These are phyloP conservation scores for Scutellaria galericulata DNA, from an alignment of 257 asterid species.

Conservation along the genomic window DNA sequence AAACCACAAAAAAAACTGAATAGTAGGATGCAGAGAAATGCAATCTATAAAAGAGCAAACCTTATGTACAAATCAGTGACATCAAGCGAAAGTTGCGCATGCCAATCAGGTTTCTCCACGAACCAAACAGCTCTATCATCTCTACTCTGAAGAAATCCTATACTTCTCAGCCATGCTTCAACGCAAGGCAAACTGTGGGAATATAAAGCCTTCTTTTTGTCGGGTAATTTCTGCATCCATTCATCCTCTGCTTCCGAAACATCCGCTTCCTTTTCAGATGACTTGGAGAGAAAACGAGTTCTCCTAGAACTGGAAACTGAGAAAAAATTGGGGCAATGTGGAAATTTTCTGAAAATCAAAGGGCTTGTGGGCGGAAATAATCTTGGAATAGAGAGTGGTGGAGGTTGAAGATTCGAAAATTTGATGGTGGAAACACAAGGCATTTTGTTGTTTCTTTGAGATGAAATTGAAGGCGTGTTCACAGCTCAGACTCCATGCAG, in stretches of 20 bases:
- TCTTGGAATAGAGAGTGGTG: constrained; percentile 34
- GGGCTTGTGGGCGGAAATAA: constrained; percentile 34
- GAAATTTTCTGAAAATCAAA: constrained; percentile 41
- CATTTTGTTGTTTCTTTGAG: constrained; percentile 35
- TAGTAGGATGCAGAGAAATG: background rate
- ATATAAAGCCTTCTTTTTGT: constrained; percentile 79
- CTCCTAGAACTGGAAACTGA: constrained; percentile 45
- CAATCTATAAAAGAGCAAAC: constrained; percentile 41
- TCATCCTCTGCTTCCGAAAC: constrained; percentile 64
- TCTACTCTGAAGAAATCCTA: constrained; percentile 81
- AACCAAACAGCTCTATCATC: constrained; percentile 94
- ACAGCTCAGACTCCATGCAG: constrained; percentile 27
- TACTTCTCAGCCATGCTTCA: constrained; percentile 87
- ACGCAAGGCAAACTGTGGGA: constrained; percentile 95
- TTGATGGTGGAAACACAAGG: constrained; percentile 44
- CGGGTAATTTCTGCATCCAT: constrained; percentile 91
- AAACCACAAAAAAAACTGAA: constrained; percentile 5
- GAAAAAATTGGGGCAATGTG: constrained; percentile 36
- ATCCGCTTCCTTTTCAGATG: constrained; percentile 59
- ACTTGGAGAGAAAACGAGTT: constrained; percentile 39
- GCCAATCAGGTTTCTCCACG: constrained; percentile 86
- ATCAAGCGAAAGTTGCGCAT: constrained; percentile 86
- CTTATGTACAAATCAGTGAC: constrained; percentile 86
- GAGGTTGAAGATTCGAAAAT: constrained; percentile 34
- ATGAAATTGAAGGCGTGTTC: constrained; percentile 25